Base-by-base conservation (phyloP, 352 stramenopile species). In the Thalassiosira livingstoniorum region DNA sequence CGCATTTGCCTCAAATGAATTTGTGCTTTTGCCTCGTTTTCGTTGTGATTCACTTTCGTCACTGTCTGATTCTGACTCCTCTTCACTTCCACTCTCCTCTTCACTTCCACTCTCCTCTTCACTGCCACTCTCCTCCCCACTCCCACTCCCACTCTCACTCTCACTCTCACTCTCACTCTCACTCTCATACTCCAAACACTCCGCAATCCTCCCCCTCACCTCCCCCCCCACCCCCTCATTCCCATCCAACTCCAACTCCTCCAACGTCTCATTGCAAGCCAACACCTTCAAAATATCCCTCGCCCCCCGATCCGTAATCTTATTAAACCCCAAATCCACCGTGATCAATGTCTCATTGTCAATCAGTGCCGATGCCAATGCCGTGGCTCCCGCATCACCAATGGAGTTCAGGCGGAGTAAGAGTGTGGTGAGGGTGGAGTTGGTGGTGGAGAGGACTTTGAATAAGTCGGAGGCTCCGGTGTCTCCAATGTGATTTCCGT, bases 401-500 rank as follows among this genome's bases (percentile, higher is more conserved):
- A 82, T 73, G 35, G 21, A 27, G 43, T 82, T 82, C 34, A 73
- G 47, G 21, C 57, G 10, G 34, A 82, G 61, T 11, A 55, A 53
- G 2, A 82, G 21, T 0, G 29, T 37, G 23, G 32, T 43, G 42
- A 82, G 18, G 31, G 57, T 62, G 21, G 21, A 13, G 29, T 77
- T 77, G n/a, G 45, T 43, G 1, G 65, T 60, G n/a, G 51, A 18
- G 25, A 82, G 37, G 7, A 75, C 58, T 27, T 72, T 60, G 31
- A 78, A 66, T n/a, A 58, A 58, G 58, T 82, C 96, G 3, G 92
- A 87, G 0, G 96, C 97, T 11, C 96, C 96, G 80, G 98, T 95
- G 71, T 96, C 92, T 0, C 93, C 96, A 84, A 98, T 96, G 2
- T 86, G 80, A 71, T 98, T 98, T 15, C 92, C 93, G 42, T 93